Percentiles rank a stretch among this genome's conserved stretches.
Conservation (phyloP, 2,329 filamentous ascomycete genomes). For the Aspergillus aculeatus region DNA sequence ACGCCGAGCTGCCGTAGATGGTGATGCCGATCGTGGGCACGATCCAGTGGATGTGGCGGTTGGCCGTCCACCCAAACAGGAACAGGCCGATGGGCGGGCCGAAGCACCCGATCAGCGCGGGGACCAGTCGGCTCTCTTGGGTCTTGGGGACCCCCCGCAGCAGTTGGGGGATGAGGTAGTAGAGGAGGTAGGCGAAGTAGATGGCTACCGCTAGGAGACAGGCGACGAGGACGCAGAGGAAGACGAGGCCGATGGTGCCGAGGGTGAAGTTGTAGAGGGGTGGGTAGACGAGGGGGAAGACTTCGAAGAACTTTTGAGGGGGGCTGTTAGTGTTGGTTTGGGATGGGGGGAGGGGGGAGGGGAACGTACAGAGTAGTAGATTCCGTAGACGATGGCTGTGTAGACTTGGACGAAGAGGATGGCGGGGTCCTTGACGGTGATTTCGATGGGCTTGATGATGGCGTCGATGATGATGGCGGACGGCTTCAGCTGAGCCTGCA, state of each 20-base stretch:
- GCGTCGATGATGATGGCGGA: constrained; percentile 38
- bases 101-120: constrained; percentile 53
- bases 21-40: constrained; percentile 38
- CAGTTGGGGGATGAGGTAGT: constrained; percentile 50
- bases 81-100: constrained; percentile 58
- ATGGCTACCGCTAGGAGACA: constrained; percentile 52
- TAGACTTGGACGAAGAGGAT: constrained; percentile 63
- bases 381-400: constrained; percentile 55
- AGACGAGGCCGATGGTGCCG: constrained; percentile 58
- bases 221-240: constrained; percentile 59
- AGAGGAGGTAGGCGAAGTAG: constrained; percentile 54
- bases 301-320: constrained; percentile 55
- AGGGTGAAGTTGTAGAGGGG: constrained; percentile 59
- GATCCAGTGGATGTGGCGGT: constrained; percentile 27
- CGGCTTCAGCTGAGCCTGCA: constrained; percentile 39
- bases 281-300: constrained; percentile 62
- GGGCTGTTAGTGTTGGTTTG: not conserved
- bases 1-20: constrained; percentile 34
- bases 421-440: constrained; percentile 62
- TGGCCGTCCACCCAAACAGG: constrained; percentile 38
- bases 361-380: constrained; percentile 39
- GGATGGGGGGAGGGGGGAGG: not conserved
- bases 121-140: constrained; percentile 53
- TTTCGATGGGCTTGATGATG: constrained; percentile 61
- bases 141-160: constrained; percentile 27